phyloP scores from a whole-genome alignment of 2,329 filamentous ascomycete species.

The Lithohypha guttulata region DNA sequence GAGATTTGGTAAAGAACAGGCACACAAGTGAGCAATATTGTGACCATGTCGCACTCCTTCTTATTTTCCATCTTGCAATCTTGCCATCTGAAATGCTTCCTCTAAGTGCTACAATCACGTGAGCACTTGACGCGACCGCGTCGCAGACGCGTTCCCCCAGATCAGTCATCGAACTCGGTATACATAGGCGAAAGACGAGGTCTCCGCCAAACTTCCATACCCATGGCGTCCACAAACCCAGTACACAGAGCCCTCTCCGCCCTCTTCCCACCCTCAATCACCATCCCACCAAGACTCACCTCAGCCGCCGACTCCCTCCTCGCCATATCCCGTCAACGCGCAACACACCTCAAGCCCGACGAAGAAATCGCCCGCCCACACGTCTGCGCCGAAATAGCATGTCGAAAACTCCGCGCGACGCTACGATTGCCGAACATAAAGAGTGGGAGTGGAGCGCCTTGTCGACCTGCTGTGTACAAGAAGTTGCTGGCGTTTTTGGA shows the following conservation, averaged over 20 bases:
- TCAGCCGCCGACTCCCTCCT: slow-evolving; percentile 63
- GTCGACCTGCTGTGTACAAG: slow-evolving; percentile 70
- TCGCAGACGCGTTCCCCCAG: no score
- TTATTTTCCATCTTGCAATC: no score
- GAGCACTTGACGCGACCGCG: no score
- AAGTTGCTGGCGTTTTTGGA: slow-evolving; percentile 74
- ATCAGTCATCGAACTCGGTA: no score
- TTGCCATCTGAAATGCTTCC: no score
- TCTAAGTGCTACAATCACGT: no score
- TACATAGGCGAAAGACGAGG: no score
- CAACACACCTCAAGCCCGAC: slow-evolving; percentile 66
- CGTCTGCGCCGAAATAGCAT: slow-evolving; percentile 80
- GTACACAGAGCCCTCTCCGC: slow-evolving; percentile 61
- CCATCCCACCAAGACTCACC: slow-evolving; percentile 43
- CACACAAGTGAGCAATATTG: no score
- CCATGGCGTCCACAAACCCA: slow-evolving; percentile 43
- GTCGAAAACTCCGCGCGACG: slow-evolving; percentile 65
- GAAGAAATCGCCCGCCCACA: slow-evolving; percentile 81
- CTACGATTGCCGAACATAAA: slow-evolving; percentile 69
- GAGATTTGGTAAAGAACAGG: no score
- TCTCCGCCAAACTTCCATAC: no score
- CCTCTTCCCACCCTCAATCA: slow-evolving; percentile 58
- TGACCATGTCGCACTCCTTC: no score
- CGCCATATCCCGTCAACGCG: slow-evolving; percentile 67
- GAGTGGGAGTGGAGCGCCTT: slow-evolving; percentile 54